A percentile compares a stretch with the other conserved stretches of the same genome.
Conservation (phyloP, 2,329 filamentous ascomycete species). For the Xylaria sp. region DNA sequence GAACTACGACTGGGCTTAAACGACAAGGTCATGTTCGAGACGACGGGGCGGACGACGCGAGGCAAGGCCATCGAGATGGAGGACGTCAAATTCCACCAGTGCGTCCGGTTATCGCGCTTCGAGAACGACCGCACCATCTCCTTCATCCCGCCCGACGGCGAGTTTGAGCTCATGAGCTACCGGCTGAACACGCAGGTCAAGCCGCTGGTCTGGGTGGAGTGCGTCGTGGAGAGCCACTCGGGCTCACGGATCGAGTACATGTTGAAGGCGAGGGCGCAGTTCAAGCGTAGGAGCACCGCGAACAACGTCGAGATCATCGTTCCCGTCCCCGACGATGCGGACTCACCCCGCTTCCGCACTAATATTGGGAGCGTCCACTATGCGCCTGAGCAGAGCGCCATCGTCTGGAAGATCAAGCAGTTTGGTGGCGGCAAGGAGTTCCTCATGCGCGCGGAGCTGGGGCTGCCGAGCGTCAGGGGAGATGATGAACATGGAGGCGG, state of each 20-base stretch:
- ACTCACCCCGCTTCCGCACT: constrained; percentile 94
- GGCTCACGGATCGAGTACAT: constrained; percentile 98
- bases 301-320: constrained; percentile 99
- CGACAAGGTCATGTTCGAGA: constrained; percentile 99
- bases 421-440: constrained; percentile 99
- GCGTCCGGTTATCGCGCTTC: constrained; percentile 92
- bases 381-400: constrained; percentile 94
- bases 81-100: constrained; percentile 99
- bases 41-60: constrained; percentile 89
- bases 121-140: constrained; percentile 99
- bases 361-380: constrained; percentile 98
- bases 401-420: constrained; percentile 99
- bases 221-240: constrained; percentile 94
- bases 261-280: constrained; percentile 97
- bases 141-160: constrained; percentile 97
- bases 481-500: constrained; percentile 96
- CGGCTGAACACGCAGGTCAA: constrained; percentile 98
- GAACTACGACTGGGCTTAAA: constrained; percentile 93
- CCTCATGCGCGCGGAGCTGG: constrained; percentile 96
- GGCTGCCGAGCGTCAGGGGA: constrained; percentile 90
- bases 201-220: constrained; percentile 98
- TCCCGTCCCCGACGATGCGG: constrained; percentile 95
- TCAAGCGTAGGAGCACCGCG: constrained; percentile 95
- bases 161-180: constrained; percentile 99
- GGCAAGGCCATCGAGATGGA: constrained; percentile 99